Evolutionary conservation across 163 green algal genomes (phyloP).

Genomic region (Chlorella variabilis): DNA sequence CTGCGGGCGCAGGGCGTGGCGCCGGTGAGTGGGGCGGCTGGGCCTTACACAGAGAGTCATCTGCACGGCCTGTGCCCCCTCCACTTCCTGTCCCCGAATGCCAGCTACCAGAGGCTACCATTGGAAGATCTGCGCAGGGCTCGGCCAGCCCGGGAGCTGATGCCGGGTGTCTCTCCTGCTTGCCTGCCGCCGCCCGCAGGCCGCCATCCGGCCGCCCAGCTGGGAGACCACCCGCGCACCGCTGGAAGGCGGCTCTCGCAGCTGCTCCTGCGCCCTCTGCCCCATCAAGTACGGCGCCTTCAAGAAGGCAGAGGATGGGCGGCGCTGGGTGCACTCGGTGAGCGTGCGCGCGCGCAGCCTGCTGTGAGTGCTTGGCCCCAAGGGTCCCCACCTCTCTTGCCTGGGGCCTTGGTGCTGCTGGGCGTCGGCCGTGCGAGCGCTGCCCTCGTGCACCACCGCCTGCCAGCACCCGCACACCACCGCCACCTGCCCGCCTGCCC

Average conservation of each 20-base stretch:
- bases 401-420: not conserved
- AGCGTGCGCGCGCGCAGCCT: not conserved
- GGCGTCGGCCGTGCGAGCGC: not conserved
- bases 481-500: no score
- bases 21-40: conserved; percentile 2
- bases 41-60: no score
- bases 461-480: no score
- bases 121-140: no score
- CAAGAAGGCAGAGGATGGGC: conserved; percentile 63
- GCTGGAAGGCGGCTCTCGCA: conserved; percentile 68
- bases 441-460: no score
- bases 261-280: conserved; percentile 78
- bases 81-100: no score
- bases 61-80: no score
- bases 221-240: conserved; percentile 45
- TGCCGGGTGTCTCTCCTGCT: no score
- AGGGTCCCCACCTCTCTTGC: not conserved
- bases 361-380: no score
- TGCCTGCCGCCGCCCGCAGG: conserved; percentile 31
- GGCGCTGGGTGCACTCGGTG: conserved; percentile 74
- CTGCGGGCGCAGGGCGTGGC: conserved; percentile 54
- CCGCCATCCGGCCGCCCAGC: conserved; percentile 70
- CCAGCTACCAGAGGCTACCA: no score
- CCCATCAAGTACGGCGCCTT: conserved; percentile 86
- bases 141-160: no score